A percentile compares a stretch with the other conserved stretches of the same genome.
Conservation (phyloP, 176 grass and related monocot species). For the Eragrostis nindensis region DNA sequence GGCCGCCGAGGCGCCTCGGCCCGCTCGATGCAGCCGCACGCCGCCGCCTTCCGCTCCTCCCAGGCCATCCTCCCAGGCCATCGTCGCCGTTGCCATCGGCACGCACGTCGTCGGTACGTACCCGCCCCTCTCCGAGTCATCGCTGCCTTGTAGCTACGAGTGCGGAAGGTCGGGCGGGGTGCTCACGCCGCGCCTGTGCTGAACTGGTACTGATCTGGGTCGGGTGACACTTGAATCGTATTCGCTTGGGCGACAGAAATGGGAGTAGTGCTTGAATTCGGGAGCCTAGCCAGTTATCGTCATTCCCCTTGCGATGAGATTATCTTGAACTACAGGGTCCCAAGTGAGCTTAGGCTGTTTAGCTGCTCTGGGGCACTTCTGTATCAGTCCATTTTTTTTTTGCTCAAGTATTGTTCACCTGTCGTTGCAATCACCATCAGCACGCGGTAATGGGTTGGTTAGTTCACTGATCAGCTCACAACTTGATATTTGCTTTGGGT, state of each 20-base stretch:
- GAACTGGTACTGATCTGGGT: neutral
- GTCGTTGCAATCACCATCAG: neutral
- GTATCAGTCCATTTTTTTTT: neutral
- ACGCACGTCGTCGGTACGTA: constrained; percentile 75
- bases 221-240: neutral
- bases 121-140: neutral
- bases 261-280: neutral
- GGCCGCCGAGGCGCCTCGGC: constrained; percentile 63
- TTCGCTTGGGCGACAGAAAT: neutral
- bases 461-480: constrained; percentile 3
- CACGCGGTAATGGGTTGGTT: neutral
- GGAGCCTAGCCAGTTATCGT: neutral
- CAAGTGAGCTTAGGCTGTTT: neutral
- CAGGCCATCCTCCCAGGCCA: constrained; percentile 88
- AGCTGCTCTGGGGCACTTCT: neutral
- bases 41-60: constrained; percentile 70
- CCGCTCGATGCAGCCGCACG: constrained; percentile 85
- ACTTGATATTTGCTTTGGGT: neutral
- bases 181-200: neutral
- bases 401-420: neutral
- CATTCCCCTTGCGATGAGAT: neutral
- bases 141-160: neutral
- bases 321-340: constrained; percentile 3
- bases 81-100: constrained; percentile 87
- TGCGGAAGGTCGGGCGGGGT: neutral